phyloP scores from a whole-genome alignment of 2,329 filamentous ascomycete species.

The Blastomyces gilchristii region DNA sequence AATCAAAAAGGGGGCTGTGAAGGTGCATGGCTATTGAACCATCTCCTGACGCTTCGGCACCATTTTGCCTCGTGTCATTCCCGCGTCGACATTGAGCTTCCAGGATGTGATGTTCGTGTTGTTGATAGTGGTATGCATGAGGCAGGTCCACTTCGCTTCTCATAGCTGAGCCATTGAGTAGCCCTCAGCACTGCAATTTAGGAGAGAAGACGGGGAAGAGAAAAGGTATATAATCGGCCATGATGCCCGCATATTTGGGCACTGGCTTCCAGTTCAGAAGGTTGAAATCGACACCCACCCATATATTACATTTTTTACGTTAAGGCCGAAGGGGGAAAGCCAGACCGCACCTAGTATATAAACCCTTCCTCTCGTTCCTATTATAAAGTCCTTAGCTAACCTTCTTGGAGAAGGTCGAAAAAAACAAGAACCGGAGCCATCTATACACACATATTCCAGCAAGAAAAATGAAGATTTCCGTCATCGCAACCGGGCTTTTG shows the following conservation, averaged over 20 bases:
- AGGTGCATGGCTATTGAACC: background rate
- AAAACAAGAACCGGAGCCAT: background rate
- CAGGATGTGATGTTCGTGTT: background rate
- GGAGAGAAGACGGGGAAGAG: too few species aligned
- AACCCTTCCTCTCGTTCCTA: background rate
- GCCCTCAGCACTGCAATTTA: background rate
- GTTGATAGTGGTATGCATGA: background rate
- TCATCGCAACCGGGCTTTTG: background rate
- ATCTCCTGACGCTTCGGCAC: background rate
- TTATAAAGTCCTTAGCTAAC: background rate
- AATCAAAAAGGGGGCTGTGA: background rate
- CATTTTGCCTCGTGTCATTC: background rate
- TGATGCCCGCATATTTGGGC: background rate
- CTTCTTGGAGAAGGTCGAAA: background rate
- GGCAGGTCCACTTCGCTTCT: background rate
- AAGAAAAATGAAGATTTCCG: slow-evolving; percentile 1
- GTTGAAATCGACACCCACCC: background rate
- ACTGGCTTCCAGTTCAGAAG: background rate
- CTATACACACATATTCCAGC: background rate
- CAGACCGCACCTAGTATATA: background rate
- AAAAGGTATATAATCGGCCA: background rate
- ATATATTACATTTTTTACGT: too few species aligned
- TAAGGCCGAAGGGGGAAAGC: background rate
- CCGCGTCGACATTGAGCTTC: background rate
- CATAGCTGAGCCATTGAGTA: background rate